phyloP scores from a whole-genome alignment of 1,284 basidiomycete species.

The Rhodotorula mucilaginosa region DNA sequence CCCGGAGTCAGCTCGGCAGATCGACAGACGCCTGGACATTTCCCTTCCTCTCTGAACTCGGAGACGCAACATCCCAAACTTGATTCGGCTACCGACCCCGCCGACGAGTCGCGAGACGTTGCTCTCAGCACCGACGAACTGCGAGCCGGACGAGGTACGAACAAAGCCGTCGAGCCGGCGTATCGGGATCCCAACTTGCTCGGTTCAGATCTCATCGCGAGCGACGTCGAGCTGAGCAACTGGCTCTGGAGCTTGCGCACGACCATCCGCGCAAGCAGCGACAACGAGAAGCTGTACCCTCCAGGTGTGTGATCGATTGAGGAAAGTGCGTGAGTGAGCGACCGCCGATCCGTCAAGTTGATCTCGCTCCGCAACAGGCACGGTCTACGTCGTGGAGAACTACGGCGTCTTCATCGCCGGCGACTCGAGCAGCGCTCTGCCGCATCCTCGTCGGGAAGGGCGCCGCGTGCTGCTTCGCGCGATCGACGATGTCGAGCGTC shows the following conservation, averaged over 20 bases:
- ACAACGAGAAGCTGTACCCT: constrained; percentile 52
- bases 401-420: constrained; percentile 50
- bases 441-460: constrained; percentile 44
- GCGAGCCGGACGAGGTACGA: constrained; percentile 34
- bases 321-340: no score
- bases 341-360: no score
- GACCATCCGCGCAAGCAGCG: constrained; percentile 53
- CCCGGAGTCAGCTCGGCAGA: no score
- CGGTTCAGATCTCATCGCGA: constrained; percentile 24
- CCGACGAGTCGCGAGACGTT: constrained; percentile 31
- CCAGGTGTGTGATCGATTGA: constrained; percentile 46
- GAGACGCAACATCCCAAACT: neutral
- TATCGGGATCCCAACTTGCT: constrained; percentile 45
- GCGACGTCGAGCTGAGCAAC: constrained; percentile 45
- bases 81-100: constrained; percentile 19
- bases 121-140: constrained; percentile 27
- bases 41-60: neutral
- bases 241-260: constrained; percentile 52
- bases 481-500: constrained; percentile 53
- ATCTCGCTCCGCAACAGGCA: constrained; percentile 1
- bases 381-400: constrained; percentile 47
- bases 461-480: constrained; percentile 52
- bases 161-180: constrained; percentile 38
- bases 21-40: neutral
- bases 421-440: constrained; percentile 21